Base-by-base conservation (phyloP, 495 filamentous ascomycete genomes). In the Astrocystis sublimbata region DNA sequence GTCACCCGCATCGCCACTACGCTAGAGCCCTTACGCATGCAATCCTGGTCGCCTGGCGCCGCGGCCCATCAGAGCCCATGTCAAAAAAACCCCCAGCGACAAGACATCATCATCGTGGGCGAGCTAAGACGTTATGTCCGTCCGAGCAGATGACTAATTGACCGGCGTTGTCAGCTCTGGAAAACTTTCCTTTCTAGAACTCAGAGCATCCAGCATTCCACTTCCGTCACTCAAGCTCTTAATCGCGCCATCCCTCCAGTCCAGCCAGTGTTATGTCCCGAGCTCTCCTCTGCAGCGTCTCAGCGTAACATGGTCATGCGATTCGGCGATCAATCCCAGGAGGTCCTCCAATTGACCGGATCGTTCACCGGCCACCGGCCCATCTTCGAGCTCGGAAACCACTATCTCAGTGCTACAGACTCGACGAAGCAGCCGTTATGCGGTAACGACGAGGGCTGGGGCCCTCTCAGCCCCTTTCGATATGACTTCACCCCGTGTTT, bases 401-500 rank as follows among this genome's bases (percentile, higher is more conserved):
- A 75, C 26, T 85, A 85, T 65, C 74, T 85, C 30, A 73, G 65
- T 43, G 78, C 81, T 6, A 72, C 70, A 5, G 61, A 63, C 42
- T 50, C 68, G 45, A 72, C 73, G 61, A 70, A 68, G 47, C 89
- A 94, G 70, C 86, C 89, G 31, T 82, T 96, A 76, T 97, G 93
- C 75, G 84, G 88, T 66, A 91, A 96, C 76, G 76, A 78, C 35
- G 93, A 97, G 75, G 96, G 96, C 70, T 99, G 94, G 94, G 96
- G 96, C 10, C 96, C 96, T 17, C 60, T 99, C 67, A 94, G 91
- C 73, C 85, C 85, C 19, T 80, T 83, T 58, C 79, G 92, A 64
- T 96, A 89, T 73, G 93, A 98, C 73, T 90, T 99, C 74, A 97
- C 96, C 38, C 92, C 96, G 59, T 99, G 96, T 76, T 98, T 97